Evolutionary conservation across 441 rosid species (phyloP).

Genomic region (Gossypium trilobum): DNA sequence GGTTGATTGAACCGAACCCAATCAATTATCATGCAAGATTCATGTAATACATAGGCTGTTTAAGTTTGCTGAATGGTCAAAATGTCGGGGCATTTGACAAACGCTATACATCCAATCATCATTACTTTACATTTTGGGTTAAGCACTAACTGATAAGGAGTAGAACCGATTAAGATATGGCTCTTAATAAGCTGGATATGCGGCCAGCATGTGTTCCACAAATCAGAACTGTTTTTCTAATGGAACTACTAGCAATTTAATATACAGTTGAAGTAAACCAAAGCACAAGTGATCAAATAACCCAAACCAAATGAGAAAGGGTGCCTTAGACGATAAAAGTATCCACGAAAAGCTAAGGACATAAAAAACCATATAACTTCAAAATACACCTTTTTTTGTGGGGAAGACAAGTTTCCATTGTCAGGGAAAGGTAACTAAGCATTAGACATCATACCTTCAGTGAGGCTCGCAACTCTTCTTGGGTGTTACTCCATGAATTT

Average conservation of each 20-base stretch:
- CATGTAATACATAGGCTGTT: background rate
- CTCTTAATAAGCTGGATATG: background rate
- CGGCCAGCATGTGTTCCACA: background rate
- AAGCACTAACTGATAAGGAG: background rate
- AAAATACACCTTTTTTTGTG: background rate
- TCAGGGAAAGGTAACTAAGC: background rate
- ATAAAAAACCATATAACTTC: background rate
- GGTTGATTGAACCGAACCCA: background rate
- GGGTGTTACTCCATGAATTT: slow-evolving; percentile 31
- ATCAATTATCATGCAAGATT: slow-evolving; percentile 2
- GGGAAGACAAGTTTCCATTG: background rate
- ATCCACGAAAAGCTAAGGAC: background rate
- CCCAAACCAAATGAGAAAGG: background rate
- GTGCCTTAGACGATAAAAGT: background rate
- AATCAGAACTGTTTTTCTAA: background rate
- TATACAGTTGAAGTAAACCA: background rate
- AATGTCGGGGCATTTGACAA: background rate
- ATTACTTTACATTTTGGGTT: background rate
- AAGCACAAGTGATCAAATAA: slow-evolving; percentile 1
- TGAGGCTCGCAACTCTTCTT: slow-evolving; percentile 45
- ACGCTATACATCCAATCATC: background rate
- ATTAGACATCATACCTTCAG: slow-evolving; percentile 41
- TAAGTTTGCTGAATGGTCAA: background rate
- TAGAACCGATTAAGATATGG: background rate
- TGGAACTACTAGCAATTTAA: slow-evolving; percentile 2